A percentile compares a stretch with the other conserved stretches of the same genome.
These are phyloP conservation scores for Actinomortierella ambigua DNA, from an alignment of 371 early-diverging fungal species.

Conservation along the genomic window DNA sequence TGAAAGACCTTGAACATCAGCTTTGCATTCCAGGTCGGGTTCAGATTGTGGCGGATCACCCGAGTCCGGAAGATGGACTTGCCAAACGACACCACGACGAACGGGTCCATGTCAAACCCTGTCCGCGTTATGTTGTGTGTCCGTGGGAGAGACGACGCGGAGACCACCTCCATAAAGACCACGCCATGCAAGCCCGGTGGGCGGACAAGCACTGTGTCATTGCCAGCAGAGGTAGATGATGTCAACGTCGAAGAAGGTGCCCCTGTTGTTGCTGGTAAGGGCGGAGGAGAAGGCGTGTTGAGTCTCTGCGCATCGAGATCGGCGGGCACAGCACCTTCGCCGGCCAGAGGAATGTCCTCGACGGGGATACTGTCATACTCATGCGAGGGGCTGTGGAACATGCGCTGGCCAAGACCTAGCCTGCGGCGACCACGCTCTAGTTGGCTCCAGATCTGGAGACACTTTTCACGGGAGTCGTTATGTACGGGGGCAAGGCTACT, in stretches of 20 bases:
- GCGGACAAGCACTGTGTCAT: conserved; percentile 40
- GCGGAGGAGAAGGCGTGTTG: conserved; percentile 31
- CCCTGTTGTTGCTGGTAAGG: conserved; percentile 4
- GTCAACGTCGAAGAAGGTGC: too few relatives aligned
- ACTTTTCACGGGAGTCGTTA: conserved; percentile 10
- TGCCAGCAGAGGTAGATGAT: conserved; percentile 17
- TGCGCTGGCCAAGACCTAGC: conserved; percentile 35
- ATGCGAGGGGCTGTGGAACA: conserved; percentile 15
- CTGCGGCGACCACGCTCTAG: conserved; percentile 32
- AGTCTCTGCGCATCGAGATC: conserved; percentile 18
- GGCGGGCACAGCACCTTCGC: conserved; percentile 16
- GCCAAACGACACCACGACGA: conserved; percentile 77
- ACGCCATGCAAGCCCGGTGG: conserved; percentile 57
- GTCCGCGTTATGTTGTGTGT: conserved; percentile 63
- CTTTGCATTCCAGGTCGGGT: conserved; percentile 75
- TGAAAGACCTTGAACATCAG: conserved; percentile 70
- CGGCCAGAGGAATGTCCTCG: conserved; percentile 38
- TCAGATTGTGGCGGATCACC: conserved; percentile 65
- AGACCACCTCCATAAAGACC: conserved; percentile 65
- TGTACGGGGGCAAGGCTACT: conserved; percentile 15
- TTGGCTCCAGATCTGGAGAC: conserved; percentile 18
- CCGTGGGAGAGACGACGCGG: conserved; percentile 67
- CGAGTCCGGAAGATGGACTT: conserved; percentile 73
- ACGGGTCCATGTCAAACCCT: conserved; percentile 86
- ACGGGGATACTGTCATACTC: conserved; percentile 16